Percentiles rank a stretch among this genome's conserved stretches.
These are phyloP conservation scores for Sanghuangporus sanghuang DNA, from an alignment of 1,284 basidiomycete genomes.

Conservation along the genomic window DNA sequence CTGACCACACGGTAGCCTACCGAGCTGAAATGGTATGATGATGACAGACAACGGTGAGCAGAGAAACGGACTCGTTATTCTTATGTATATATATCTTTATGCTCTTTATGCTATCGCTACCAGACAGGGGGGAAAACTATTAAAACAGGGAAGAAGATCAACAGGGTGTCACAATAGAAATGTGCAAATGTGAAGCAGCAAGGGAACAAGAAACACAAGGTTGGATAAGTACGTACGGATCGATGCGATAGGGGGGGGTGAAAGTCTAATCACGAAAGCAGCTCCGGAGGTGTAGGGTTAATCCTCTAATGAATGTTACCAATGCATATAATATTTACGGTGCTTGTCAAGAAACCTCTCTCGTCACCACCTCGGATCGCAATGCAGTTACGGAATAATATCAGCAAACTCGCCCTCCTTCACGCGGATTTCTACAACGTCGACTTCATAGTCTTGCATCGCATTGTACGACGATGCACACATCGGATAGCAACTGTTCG, in stretches of 20 bases:
- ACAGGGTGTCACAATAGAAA: neutral
- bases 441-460: conserved; percentile 67
- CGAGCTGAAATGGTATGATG: too few species aligned
- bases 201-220: neutral
- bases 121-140: neutral
- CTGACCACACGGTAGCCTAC: neutral
- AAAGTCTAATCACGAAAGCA: neutral
- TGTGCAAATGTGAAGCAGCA: neutral
- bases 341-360: neutral
- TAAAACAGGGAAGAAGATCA: neutral
- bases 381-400: conserved; percentile 53
- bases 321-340: neutral
- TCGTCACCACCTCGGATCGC: neutral
- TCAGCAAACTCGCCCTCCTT: conserved; percentile 68
- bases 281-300: neutral
- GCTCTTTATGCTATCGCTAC: neutral
- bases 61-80: neutral
- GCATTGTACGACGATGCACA: conserved; percentile 63
- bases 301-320: neutral
- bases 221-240: neutral
- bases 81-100: neutral
- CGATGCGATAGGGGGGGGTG: neutral
- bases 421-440: conserved; percentile 80
- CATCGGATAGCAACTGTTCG: conserved; percentile 57
- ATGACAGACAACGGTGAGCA: neutral